phyloP scores from a whole-genome alignment of 2,329 filamentous ascomycete species.

The Sporothrix curviconia region DNA sequence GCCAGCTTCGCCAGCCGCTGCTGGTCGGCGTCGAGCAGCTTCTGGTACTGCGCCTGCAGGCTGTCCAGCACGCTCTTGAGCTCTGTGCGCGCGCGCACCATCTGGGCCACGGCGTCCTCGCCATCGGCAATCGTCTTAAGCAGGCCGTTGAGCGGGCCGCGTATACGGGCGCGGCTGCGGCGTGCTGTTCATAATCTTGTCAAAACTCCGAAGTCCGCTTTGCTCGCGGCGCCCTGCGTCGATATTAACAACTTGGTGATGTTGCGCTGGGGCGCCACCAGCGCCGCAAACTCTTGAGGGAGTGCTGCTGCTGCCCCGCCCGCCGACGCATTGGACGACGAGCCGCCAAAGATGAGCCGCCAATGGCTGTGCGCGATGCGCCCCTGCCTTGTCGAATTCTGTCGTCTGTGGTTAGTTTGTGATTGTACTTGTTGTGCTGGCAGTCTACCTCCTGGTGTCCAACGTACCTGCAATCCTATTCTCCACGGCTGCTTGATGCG shows the following conservation, averaged over 20 bases:
- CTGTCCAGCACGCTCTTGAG: constrained; percentile 78
- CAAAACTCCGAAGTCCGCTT: constrained; percentile 76
- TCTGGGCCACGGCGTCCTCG: constrained; percentile 81
- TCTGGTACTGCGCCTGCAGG: constrained; percentile 66
- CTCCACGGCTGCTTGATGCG: constrained; percentile 71
- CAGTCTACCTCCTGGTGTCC: constrained; percentile 8
- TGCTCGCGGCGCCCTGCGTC: constrained; percentile 59
- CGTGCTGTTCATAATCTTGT: constrained; percentile 54
- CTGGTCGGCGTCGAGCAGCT: constrained; percentile 64
- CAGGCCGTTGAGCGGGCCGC: constrained; percentile 82
- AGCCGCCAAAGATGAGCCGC: constrained; percentile 60
- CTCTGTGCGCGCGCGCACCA: constrained; percentile 74
- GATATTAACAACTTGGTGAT: constrained; percentile 66
- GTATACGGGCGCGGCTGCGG: constrained; percentile 76
- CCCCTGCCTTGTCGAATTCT: constrained; percentile 58
- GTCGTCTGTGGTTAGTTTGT: no score
- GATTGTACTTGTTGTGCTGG: constrained; percentile 16
- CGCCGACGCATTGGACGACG: constrained; percentile 27
- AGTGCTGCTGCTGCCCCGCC: constrained; percentile 35
- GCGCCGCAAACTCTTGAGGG: constrained; percentile 67
- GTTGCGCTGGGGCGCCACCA: constrained; percentile 68
- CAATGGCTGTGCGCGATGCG: constrained; percentile 43
- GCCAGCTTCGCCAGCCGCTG: constrained; percentile 56
- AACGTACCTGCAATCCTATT: constrained; percentile 65
- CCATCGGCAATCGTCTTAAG: constrained; percentile 82